A percentile compares a stretch with the other conserved stretches of the same genome.
phyloP scores from a whole-genome alignment of 1,284 basidiomycete genomes.

The Austroboletus niveus region DNA sequence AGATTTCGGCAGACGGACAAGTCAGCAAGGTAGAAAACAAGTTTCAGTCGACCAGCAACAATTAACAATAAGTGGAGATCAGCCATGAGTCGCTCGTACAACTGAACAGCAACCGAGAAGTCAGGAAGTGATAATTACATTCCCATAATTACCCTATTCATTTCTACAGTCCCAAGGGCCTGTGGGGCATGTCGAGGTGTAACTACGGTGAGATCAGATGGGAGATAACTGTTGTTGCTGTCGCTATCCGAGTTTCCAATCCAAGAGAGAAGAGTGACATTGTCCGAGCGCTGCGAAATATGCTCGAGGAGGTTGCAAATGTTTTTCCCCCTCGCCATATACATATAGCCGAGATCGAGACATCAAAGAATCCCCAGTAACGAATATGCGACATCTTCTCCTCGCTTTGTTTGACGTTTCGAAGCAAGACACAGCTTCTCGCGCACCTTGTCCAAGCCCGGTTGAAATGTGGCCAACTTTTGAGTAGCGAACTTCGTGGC shows the following conservation, averaged over 20 bases:
- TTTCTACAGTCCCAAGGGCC: background rate
- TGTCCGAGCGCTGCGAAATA: background rate
- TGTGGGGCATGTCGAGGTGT: background rate
- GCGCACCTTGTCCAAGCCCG: background rate
- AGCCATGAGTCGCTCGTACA: background rate
- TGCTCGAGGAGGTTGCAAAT: background rate
- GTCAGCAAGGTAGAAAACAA: background rate
- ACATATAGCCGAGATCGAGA: background rate
- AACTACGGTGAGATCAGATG: background rate
- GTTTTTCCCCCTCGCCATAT: background rate
- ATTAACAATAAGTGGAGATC: background rate
- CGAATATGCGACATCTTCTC: background rate
- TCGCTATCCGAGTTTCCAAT: background rate
- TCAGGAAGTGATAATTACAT: background rate
- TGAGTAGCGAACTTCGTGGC: background rate
- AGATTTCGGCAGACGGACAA: background rate
- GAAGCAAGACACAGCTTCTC: background rate
- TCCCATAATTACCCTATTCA: background rate
- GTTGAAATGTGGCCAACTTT: background rate
- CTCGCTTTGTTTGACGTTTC: background rate
- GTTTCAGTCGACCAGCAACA: too few species aligned
- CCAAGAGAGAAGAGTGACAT: constrained; percentile 2
- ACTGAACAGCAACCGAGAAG: background rate
- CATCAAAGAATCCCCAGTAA: background rate
- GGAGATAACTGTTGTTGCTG: constrained; percentile 2